Evolutionary conservation across 495 filamentous ascomycete genomes (phyloP).

Genomic region (Pseudomonodictys pantanalensis): DNA sequence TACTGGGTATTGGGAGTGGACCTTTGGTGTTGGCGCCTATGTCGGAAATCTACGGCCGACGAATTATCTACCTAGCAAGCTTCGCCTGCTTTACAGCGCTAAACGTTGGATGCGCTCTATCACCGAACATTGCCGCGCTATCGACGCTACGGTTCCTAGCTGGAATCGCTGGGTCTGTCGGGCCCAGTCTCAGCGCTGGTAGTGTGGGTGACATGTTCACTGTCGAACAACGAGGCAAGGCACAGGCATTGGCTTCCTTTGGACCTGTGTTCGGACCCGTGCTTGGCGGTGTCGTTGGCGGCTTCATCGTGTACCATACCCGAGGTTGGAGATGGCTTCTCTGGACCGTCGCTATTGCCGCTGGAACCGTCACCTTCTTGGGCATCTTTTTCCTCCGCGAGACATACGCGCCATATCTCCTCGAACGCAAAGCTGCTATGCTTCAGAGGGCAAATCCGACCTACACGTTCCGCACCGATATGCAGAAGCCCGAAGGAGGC

Average conservation of each 20-base stretch:
- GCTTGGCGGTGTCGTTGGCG: constrained; percentile 9
- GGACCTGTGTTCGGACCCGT: constrained; percentile 18
- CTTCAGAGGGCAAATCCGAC: constrained; percentile 26
- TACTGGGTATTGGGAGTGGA: constrained; percentile 1
- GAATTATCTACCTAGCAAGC: constrained; percentile 40
- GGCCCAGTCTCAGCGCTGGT: constrained; percentile 2
- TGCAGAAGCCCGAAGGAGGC: constrained; percentile 28
- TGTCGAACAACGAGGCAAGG: constrained; percentile 5
- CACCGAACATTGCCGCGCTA: constrained; percentile 40
- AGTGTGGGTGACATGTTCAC: constrained; percentile 10
- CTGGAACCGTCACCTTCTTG: constrained; percentile 15
- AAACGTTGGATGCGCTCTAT: constrained; percentile 47
- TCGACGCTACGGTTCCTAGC: constrained; percentile 47
- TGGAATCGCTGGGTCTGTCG: constrained; percentile 25
- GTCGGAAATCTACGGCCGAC: constrained; percentile 45
- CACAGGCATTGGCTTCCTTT: constrained; percentile 9
- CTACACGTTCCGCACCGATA: constrained; percentile 32
- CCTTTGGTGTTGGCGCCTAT: constrained; percentile 43
- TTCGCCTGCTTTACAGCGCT: constrained; percentile 46
- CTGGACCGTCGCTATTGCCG: constrained; percentile 34
- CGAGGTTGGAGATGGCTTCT: constrained; percentile 35
- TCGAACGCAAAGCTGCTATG: constrained; percentile 20
- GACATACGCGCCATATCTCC: constrained; percentile 29
- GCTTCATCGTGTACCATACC: constrained; percentile 7
- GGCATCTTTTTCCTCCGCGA: constrained; percentile 27